Base-by-base conservation (phyloP, 2,329 filamentous ascomycete species). In the Aureobasidium mangrovei region DNA sequence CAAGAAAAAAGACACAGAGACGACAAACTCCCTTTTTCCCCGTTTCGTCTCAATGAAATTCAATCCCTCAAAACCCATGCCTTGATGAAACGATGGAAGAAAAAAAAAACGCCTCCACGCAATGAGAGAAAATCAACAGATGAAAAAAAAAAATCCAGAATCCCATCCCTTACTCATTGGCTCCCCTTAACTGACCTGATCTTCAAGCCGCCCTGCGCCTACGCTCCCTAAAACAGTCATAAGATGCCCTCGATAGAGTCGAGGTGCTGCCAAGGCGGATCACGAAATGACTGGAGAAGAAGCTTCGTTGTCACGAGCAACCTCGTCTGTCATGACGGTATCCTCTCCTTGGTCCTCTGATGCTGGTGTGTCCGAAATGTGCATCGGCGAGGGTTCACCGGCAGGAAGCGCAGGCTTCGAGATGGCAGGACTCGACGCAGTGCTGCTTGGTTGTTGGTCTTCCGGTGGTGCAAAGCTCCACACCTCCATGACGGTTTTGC, bases 401-500 rank as follows among this genome's bases (percentile, higher is more conserved):
- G 39, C 36, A 35, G 39, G 39, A 8, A 52, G 29, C 26, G 8
- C n/a, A 3, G 47, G 47, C 18, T n/a, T 33, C 3, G 47, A 33
- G 24, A 52, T 18, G 27, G 38, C 47, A 42, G 47, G 47, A 26
- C 47, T 52, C 18, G 47, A 52, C n/a, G 31, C 47, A 8, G 36
- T n/a, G 26, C 39, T 43, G 39, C 39, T 53, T 5, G 10, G 12
- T 5, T 36, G 24, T 29, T 12, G 31, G 10, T 59, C 57, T 4
- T 43, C 53, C 4, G 57, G 57, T n/a, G 57, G 57, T 8, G 55
- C 56, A 46, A 59, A 59, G 43, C 48, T 57, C 57, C 55, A 59
- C 6, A 94, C 91, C 84, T 98, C 93, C 93, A 98, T 98, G 59
- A 97, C 86, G 0, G 94, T 97, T 59, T 91, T 83, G 54, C 84